These are phyloP conservation scores for Debaryomycetaceae sp. DNA, from an alignment of 1,139 yeast genomes.

Conservation along the genomic window DNA sequence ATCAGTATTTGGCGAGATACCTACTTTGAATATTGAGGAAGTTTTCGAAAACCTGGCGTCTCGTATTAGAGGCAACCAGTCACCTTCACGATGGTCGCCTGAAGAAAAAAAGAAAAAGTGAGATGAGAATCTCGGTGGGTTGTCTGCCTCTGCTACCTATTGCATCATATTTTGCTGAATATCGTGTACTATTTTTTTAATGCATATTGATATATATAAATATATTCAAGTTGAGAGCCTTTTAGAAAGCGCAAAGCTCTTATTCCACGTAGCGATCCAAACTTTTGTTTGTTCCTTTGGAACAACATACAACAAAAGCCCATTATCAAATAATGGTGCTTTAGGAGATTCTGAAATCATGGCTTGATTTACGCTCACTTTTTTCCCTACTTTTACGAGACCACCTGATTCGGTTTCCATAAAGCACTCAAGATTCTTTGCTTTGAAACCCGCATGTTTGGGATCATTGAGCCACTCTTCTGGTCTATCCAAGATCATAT, in stretches of 20 bases:
- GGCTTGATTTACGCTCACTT: slow-evolving; percentile 61
- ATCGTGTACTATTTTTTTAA: slow-evolving; percentile 1
- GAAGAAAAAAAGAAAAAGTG: slow-evolving; percentile 28
- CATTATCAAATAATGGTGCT: slow-evolving; percentile 75
- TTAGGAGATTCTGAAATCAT: slow-evolving; percentile 60
- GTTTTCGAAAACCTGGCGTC: slow-evolving; percentile 55
- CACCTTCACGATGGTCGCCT: slow-evolving; percentile 48
- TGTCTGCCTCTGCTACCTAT: not conserved
- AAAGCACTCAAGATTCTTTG: slow-evolving; percentile 63
- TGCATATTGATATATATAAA: slow-evolving; percentile 2
- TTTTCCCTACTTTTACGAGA: slow-evolving; percentile 79
- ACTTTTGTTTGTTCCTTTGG: slow-evolving; percentile 64
- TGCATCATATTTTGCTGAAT: not conserved
- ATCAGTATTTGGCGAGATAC: slow-evolving; percentile 73
- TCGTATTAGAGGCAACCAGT: slow-evolving; percentile 52
- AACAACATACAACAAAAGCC: slow-evolving; percentile 71
- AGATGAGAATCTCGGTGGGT: slow-evolving; percentile 27
- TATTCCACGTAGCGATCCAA: slow-evolving; percentile 71
- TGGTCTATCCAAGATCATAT: slow-evolving; percentile 58
- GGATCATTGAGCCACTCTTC: slow-evolving; percentile 68
- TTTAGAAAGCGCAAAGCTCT: slow-evolving; percentile 56
- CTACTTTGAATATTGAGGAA: slow-evolving; percentile 64
- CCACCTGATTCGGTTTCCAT: slow-evolving; percentile 87
- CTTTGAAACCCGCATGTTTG: slow-evolving; percentile 55
- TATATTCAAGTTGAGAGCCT: slow-evolving; percentile 19